Evolutionary conservation across 805 yeast genomes (phyloP), one percentile per base, ranked within the genome.

Genomic region (Candida mattraensis): DNA sequence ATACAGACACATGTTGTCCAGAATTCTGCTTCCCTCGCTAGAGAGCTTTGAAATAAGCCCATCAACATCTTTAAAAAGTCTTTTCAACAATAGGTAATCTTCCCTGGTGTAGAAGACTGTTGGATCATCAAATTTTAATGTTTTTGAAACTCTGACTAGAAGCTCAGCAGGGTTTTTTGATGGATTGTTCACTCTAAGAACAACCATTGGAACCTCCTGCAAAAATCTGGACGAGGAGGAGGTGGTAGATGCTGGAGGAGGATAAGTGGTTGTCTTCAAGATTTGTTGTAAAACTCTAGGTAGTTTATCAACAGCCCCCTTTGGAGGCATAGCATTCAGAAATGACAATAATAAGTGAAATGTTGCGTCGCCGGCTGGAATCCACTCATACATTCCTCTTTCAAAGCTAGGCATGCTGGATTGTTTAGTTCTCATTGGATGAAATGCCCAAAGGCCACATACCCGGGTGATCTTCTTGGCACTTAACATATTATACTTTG

Each of bases 401-500:
- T 73, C 72, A 55, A 84, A 85, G 16, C 62, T 53, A 5, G 64
- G 64, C 15, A 42, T 25, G 1, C 72, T 69, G 32, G 78, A 74
- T 19, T 50, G 45, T 5, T 51, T 44, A 28, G 42, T 51, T 42
- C 59, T 46, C 9, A 54, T 47, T 0, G 65, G 63, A 35, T 50
- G 56, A 51, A 88, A 88, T 0, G 95, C 97, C 96, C 96, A 88
- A 16, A 86, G 63, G 6, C 91, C 89, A 24, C 91, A 82, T 78
- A 88, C 73, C 47, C 84, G 80, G 9, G 93, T 71, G 12, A 88
- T 72, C 53, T 86, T 87, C 30, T 88, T 70, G 0, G 93, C 94
- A 51, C 85, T 78, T 69, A 88, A 64, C 51, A 83, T 78, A 52
- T 87, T 87, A 26, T 78, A 76, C 49, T 79, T 83, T 3, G 94